These are phyloP conservation scores for Argentina anserina DNA, from an alignment of 306 rosid genomes.

Conservation along the genomic window DNA sequence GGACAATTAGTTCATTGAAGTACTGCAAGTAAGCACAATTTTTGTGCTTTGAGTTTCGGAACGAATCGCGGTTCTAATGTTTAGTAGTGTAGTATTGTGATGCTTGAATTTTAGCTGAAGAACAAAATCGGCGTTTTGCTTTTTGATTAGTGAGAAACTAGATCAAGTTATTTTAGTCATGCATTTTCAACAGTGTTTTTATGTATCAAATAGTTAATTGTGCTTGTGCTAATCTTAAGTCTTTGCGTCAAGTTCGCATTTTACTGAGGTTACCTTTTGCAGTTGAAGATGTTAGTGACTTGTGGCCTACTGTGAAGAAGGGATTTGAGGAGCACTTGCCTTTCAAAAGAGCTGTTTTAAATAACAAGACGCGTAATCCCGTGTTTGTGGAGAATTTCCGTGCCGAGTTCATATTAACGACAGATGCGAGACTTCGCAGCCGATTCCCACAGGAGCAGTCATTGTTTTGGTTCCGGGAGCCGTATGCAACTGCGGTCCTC, in stretches of 20 bases:
- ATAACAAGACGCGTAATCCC: constrained; percentile 90
- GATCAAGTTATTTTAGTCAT: neutral
- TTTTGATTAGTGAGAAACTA: neutral
- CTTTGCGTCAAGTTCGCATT: constrained; percentile 7
- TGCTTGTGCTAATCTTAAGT: constrained; percentile 4
- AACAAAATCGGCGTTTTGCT: neutral
- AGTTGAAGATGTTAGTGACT: constrained; percentile 98
- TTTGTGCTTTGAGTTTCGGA: too few relatives aligned
- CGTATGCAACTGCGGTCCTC: constrained; percentile 81
- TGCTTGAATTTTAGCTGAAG: neutral
- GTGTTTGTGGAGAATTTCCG: constrained; percentile 61
- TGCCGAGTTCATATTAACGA: constrained; percentile 87
- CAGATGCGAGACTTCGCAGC: constrained; percentile 93
- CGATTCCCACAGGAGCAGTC: constrained; percentile 91
- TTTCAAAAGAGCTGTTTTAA: constrained; percentile 69
- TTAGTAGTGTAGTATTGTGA: neutral
- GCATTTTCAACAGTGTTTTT: neutral
- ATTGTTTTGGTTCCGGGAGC: constrained; percentile 94
- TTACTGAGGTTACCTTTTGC: constrained; percentile 33
- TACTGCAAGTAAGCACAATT: too few relatives aligned
- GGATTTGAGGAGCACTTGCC: constrained; percentile 82
- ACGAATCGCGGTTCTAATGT: neutral
- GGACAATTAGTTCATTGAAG: neutral
- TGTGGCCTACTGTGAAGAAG: constrained; percentile 88
- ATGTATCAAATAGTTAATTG: neutral